These are phyloP conservation scores for Dactylellina haptotyla DNA, from an alignment of 2,329 filamentous ascomycete species.

Conservation along the genomic window DNA sequence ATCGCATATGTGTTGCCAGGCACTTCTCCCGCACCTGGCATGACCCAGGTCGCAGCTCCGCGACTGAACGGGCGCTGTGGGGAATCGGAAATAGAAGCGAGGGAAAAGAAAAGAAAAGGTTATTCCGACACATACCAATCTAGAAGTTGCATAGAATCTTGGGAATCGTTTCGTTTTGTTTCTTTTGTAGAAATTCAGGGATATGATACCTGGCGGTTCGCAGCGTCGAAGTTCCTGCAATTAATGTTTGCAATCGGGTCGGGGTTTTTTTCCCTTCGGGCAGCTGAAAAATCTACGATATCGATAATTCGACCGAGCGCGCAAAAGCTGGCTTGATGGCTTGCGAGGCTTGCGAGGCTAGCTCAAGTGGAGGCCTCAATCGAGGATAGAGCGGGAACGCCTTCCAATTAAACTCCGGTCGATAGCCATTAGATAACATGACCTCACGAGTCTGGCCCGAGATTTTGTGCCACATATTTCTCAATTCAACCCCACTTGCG, in stretches of 20 bases:
- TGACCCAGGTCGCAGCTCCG: conserved; percentile 31
- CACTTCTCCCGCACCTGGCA: conserved; percentile 10
- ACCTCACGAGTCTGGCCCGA: conserved; percentile 3
- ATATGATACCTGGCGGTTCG: too few species aligned
- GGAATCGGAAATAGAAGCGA: conserved; percentile 10
- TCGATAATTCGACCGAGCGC: too few species aligned
- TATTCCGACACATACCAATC: conserved; percentile 15
- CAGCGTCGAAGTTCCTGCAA: conserved; percentile 1
- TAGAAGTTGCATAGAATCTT: conserved; percentile 13
- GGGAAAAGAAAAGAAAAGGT: background rate
- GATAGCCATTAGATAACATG: background rate
- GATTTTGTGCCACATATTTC: conserved; percentile 16
- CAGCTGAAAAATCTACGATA: background rate
- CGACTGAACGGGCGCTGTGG: conserved; percentile 31
- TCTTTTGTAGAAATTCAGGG: background rate
- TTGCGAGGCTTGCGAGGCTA: too few species aligned
- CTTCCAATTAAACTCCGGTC: conserved; percentile 33
- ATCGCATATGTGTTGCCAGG: conserved; percentile 5
- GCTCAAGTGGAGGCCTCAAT: background rate
- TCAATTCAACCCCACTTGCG: background rate
- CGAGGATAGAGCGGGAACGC: conserved; percentile 2
- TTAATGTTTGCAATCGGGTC: background rate
- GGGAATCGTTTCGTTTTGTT: conserved; percentile 2
- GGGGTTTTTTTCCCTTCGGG: background rate
- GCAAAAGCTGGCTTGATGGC: too few species aligned